Base-by-base conservation (phyloP, 495 filamentous ascomycete genomes). In the Penicillium coffeae region DNA sequence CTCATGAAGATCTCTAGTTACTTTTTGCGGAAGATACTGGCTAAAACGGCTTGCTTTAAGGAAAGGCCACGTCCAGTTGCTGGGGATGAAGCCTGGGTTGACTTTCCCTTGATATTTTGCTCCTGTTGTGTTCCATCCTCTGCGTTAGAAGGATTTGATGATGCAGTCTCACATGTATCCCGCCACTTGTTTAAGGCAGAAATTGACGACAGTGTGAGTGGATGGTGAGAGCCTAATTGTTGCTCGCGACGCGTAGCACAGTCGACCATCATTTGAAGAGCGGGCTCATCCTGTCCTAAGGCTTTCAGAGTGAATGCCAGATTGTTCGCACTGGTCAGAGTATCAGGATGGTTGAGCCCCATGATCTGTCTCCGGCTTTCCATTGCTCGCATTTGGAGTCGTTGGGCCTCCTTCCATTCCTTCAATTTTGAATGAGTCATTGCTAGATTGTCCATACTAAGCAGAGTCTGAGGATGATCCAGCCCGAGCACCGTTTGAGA, bases 281-380 rank as follows among this genome's bases (percentile, higher is more conserved):
- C 43, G 41, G 42, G 3, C 41, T 47, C 14, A n/a, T 41, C 14
- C 37, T 47, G 14, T n/a, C 42, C 21, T 12, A 22, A 33, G n/a
- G 35, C 39, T 36, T 13, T 34, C n/a, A 45, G 14, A n/a, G 21
- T 57, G 0, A 1, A 42, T 18, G 51, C 52, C 2, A 55, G 51
- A 19, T 55, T 55, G 20, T 10, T 13, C 33, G 50, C 50, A 33
- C 51, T 54, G 21, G 38, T 50, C 47, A 54, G 38, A 27, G 51
- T 54, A 22, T 42, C 47, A n/a, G 45, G 45, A 44, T 54, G 51
- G 2, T 50, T 39, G 14, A 33, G 13, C 7, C 45, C 35, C 13
- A 52, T 22, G 40, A 39, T 47, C 38, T 12, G 50, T 43, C 49
- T 52, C 18, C 16, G 16, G 16, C 15, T 40, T 9, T 40, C 38